phyloP scores from a whole-genome alignment of 192 early-diverging fungal species.

The Bifiguratus adelaidae region DNA sequence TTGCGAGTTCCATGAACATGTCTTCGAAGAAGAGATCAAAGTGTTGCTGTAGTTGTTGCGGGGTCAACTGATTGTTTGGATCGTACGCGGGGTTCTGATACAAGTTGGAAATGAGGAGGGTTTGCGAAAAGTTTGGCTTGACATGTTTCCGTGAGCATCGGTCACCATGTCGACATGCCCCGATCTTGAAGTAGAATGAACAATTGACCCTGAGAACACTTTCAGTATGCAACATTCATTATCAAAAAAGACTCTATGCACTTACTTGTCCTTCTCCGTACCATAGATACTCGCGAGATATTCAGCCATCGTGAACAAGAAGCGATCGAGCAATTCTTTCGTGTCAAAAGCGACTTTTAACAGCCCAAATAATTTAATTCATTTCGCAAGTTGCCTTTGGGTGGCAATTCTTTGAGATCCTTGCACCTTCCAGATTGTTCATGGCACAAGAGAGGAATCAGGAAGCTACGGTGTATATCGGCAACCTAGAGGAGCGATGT shows the following conservation, averaged over 20 bases:
- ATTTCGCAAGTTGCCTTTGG: too few relatives aligned
- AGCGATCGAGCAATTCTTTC: too few relatives aligned
- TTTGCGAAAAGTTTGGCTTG: slow-evolving; percentile 93
- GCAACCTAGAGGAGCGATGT: slow-evolving; percentile 91
- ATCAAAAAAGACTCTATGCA: not conserved
- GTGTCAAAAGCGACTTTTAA: too few relatives aligned
- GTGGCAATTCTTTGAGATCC: too few relatives aligned
- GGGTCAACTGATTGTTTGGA: slow-evolving; percentile 47
- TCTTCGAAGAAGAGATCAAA: slow-evolving; percentile 98
- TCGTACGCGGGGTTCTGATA: slow-evolving; percentile 87
- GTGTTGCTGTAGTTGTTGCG: slow-evolving; percentile 68
- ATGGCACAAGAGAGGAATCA: slow-evolving; percentile 77
- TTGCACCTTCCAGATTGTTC: not conserved
- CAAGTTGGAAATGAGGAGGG: slow-evolving; percentile 87
- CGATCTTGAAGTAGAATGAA: slow-evolving; percentile 99
- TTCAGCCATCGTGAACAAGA: slow-evolving; percentile 66
- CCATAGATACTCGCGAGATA: slow-evolving; percentile 89
- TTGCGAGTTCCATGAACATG: slow-evolving; percentile 89
- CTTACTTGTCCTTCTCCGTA: slow-evolving; percentile 93
- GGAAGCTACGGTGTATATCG: slow-evolving; percentile 95
- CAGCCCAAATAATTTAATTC: too few relatives aligned
- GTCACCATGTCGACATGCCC: slow-evolving; percentile 96
- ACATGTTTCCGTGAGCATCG: slow-evolving; percentile 95
- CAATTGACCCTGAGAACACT: slow-evolving; percentile 68
- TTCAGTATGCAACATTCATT: slow-evolving; percentile 5